A percentile compares a stretch with the other conserved stretches of the same genome.
phyloP scores from a whole-genome alignment of 1,139 yeast species.

The Hyphopichia pseudoburtonii region DNA sequence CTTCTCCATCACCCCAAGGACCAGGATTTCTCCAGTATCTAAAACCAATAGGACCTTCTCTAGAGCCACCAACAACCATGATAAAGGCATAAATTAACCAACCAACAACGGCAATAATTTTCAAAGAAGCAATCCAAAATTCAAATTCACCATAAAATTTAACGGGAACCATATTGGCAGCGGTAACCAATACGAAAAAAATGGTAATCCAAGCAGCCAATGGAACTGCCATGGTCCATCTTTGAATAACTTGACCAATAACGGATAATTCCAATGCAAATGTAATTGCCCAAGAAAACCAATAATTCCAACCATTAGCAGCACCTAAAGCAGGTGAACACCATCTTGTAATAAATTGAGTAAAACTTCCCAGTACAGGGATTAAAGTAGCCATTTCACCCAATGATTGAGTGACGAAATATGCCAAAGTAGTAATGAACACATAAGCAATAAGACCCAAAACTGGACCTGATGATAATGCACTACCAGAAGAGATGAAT shows the following conservation, averaged over 20 bases:
- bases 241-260: constrained; percentile 71
- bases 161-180: constrained; percentile 41
- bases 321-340: constrained; percentile 72
- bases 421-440: constrained; percentile 67
- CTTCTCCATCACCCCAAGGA: constrained; percentile 70
- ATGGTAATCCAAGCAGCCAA: constrained; percentile 76
- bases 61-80: constrained; percentile 73
- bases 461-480: constrained; percentile 70
- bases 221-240: constrained; percentile 75
- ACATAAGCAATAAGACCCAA: constrained; percentile 63
- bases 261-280: constrained; percentile 81
- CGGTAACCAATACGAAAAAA: constrained; percentile 45
- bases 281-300: constrained; percentile 87
- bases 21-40: constrained; percentile 95
- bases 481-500: constrained; percentile 58
- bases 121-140: constrained; percentile 57
- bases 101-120: constrained; percentile 70
- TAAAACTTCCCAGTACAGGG: constrained; percentile 67
- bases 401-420: constrained; percentile 63
- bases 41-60: constrained; percentile 73
- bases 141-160: constrained; percentile 48
- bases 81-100: constrained; percentile 66
- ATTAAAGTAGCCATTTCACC: constrained; percentile 78
- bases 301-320: constrained; percentile 79
- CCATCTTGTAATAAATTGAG: constrained; percentile 58